Conservation (phyloP, 2,329 filamentous ascomycete species). For the Penicillium capsulatum region DNA sequence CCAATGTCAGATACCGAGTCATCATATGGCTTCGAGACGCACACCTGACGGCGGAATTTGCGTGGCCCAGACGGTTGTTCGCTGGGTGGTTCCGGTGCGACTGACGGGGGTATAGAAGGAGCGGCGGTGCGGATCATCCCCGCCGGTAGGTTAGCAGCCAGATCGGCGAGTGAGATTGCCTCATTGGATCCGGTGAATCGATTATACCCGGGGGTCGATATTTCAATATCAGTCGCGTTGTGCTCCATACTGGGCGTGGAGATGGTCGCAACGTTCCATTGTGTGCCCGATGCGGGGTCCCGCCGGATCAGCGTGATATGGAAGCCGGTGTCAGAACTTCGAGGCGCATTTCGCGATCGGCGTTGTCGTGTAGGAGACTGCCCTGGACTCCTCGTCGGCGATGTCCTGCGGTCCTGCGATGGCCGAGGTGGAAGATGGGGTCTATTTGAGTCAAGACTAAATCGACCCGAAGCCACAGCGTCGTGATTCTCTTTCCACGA, state of each 20-base stretch:
- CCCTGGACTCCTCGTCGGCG: slow-evolving; percentile 25
- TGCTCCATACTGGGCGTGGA: slow-evolving; percentile 37
- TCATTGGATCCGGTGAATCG: slow-evolving; percentile 49
- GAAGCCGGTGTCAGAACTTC: slow-evolving; percentile 26
- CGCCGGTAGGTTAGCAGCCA: slow-evolving; percentile 25
- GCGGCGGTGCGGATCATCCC: slow-evolving; percentile 23
- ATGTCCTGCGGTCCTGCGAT: slow-evolving; percentile 16
- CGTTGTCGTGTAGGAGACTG: slow-evolving; percentile 24
- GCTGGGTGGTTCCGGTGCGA: slow-evolving; percentile 7
- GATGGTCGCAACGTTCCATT: slow-evolving; percentile 72
- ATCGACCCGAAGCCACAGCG: slow-evolving; percentile 21
- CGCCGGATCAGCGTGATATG: slow-evolving; percentile 64
- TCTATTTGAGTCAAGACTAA: slow-evolving; percentile 30
- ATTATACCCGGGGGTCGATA: slow-evolving; percentile 57
- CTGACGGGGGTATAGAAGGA: slow-evolving; percentile 8
- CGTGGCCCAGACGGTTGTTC: slow-evolving; percentile 22
- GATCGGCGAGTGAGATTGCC: slow-evolving; percentile 31
- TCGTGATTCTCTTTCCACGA: slow-evolving; percentile 25
- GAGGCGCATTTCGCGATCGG: slow-evolving; percentile 7
- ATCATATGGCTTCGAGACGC: slow-evolving; percentile 28
- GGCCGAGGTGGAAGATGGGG: slow-evolving; percentile 24
- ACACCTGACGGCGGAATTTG: slow-evolving; percentile 33
- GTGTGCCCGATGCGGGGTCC: slow-evolving; percentile 62
- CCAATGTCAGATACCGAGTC: slow-evolving; percentile 10
- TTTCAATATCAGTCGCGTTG: slow-evolving; percentile 49